These are phyloP conservation scores for Aspergillus glaucus DNA, from an alignment of 2,329 filamentous ascomycete species.

Conservation along the genomic window DNA sequence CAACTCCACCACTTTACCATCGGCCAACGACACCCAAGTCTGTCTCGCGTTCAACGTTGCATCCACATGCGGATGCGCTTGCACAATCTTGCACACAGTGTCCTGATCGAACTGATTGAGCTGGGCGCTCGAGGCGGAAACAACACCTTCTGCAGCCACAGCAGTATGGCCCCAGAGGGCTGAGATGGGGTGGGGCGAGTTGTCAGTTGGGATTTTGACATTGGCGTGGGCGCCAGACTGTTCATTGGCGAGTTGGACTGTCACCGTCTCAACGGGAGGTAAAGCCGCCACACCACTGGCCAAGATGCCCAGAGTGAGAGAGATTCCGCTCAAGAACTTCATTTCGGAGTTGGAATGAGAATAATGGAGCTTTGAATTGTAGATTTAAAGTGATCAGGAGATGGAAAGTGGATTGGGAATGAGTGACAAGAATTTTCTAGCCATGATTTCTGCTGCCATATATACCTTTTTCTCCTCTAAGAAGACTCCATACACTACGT, in stretches of 20 bases:
- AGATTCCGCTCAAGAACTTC: neutral
- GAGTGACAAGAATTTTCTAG: neutral
- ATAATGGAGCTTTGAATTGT: neutral
- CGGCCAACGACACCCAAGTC: neutral
- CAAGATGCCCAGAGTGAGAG: neutral
- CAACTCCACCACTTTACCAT: neutral
- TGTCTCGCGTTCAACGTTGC: slow-evolving; percentile 35
- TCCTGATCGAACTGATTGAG: slow-evolving; percentile 13
- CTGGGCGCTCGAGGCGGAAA: slow-evolving; percentile 20
- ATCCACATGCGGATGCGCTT: neutral
- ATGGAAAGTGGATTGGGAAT: neutral
- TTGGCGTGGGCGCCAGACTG: slow-evolving; percentile 18
- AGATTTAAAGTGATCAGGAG: neutral
- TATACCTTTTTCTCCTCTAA: neutral
- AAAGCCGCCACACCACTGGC: neutral
- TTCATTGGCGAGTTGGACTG: slow-evolving; percentile 21
- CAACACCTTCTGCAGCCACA: slow-evolving; percentile 12
- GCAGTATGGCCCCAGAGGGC: slow-evolving; percentile 18
- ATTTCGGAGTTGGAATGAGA: neutral
- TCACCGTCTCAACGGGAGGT: slow-evolving; percentile 7
- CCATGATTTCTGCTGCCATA: neutral
- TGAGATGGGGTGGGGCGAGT: slow-evolving; percentile 11
- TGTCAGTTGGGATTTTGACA: slow-evolving; percentile 14
- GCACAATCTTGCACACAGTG: slow-evolving; percentile 10
- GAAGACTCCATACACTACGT: neutral